Base-by-base conservation (phyloP, 2,329 filamentous ascomycete genomes). In the Neonectria punicea region DNA sequence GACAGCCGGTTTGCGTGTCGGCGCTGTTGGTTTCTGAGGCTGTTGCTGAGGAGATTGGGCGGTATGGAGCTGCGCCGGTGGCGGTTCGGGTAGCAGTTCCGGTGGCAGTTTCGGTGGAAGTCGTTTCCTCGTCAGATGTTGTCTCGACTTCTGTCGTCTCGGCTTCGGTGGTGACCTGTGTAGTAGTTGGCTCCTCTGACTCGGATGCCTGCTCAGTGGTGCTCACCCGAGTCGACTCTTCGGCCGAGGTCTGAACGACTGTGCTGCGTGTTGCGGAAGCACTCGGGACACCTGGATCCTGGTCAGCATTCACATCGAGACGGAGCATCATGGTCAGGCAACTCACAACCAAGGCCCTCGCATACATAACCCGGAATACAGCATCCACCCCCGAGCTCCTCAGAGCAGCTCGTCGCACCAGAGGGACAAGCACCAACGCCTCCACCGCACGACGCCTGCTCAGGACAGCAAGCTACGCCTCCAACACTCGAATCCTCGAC, bases 331-430 rank as follows among this genome's bases (percentile, higher is more conserved):
- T 11, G 1, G 22, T 8, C 5, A 7, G 14, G 60, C 30, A 65
- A 86, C 84, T 85, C 80, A 90, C 92, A 95, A 25, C 92, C 92
- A 61, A 90, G 81, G 18, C 89, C 89, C 62, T 87, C 83, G 72
- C 92, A 95, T 1, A 86, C 82, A 73, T 88, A 94, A 5, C 91
- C 91, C 0, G 89, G 83, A 11, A 94, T 88, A 75, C 92, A 95
- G 74, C 92, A 95, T 2, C 92, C 92, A 14, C 92, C 92, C 3
- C 92, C 92, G 0, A 90, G 76, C 36, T 85, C 84, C 8, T 87
- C 83, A 0, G 89, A 83, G 75, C 92, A 95, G 53, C 87, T 86
- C 11, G 87, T 86, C 65, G 91, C 89, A 44, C 86, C 89, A 4
- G 82, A 80, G 2, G 83, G 82, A 68, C 92, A 94, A n/a, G 75